Evolutionary conservation across 176 grass and related monocot genomes (phyloP).

Genomic region (Oryza meridionalis): DNA sequence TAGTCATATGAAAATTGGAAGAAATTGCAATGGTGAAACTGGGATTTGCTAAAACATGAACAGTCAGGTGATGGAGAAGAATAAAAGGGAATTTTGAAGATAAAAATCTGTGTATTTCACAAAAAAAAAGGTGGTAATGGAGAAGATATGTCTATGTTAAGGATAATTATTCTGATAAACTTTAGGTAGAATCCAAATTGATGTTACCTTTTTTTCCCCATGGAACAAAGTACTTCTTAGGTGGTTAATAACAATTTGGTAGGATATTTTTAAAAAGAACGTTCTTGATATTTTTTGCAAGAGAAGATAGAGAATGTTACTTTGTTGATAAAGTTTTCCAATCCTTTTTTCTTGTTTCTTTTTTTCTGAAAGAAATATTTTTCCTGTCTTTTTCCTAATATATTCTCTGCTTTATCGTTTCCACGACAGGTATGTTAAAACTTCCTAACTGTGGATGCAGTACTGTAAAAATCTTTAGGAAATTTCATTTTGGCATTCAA

Average conservation of each 20-base stretch:
- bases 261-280: not conserved
- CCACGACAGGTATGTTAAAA: slow-evolving; percentile 16
- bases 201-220: not conserved
- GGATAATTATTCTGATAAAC: slow-evolving; percentile 20
- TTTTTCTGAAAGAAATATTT: not conserved
- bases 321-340: slow-evolving; percentile 31
- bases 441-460: not conserved
- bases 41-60: not conserved
- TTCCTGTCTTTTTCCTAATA: slow-evolving; percentile 9
- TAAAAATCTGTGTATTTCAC: not conserved
- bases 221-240: slow-evolving; percentile 6
- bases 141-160: slow-evolving; percentile 12
- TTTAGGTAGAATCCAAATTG: slow-evolving; percentile 22
- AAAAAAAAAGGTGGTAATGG: not conserved
- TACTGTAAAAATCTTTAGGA: slow-evolving; percentile 7
- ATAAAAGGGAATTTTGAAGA: not conserved
- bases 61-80: slow-evolving; percentile 27
- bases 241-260: not conserved
- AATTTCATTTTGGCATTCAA: not conserved
- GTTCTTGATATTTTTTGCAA: not conserved
- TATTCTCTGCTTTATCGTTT: slow-evolving; percentile 23
- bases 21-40: slow-evolving; percentile 4
- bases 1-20: slow-evolving; percentile 32
- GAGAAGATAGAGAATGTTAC: slow-evolving; percentile 22
- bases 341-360: not conserved